These are phyloP conservation scores for Hysterangium stoloniferum DNA, from an alignment of 768 basidiomycete species.

Conservation along the genomic window DNA sequence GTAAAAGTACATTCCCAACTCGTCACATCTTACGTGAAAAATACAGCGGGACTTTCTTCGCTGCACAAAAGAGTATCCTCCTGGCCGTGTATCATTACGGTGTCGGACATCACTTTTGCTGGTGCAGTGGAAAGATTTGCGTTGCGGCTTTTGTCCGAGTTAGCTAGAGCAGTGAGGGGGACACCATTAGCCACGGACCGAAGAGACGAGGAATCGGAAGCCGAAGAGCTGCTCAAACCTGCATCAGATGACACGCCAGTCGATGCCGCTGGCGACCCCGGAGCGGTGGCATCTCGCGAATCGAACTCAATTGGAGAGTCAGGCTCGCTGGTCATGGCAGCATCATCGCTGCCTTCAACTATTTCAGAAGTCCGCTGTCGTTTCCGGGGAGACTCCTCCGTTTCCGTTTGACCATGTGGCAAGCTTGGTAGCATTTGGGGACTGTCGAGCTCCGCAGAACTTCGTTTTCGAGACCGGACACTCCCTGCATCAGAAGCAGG, in stretches of 20 bases:
- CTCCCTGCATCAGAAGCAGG: conserved; percentile 4
- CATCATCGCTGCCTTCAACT: conserved; percentile 4
- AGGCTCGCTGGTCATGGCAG: neutral
- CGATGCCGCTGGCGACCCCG: conserved; percentile 3
- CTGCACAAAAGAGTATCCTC: conserved; percentile 4
- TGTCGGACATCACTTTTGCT: neutral
- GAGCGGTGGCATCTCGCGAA: neutral
- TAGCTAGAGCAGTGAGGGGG: neutral
- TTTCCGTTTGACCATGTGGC: neutral
- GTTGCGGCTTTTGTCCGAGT: neutral
- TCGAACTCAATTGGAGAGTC: neutral
- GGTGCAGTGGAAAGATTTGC: neutral
- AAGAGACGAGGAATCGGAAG: conserved; percentile 9
- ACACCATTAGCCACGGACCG: neutral
- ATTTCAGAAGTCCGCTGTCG: conserved; percentile 6
- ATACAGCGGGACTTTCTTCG: too few relatives aligned
- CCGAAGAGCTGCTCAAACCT: conserved; percentile 2
- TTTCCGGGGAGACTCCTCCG: neutral
- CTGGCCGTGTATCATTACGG: conserved; percentile 2
- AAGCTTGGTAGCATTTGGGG: neutral
- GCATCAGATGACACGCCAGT: conserved; percentile 2
- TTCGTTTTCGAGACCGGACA: conserved; percentile 8
- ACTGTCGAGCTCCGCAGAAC: conserved; percentile 4
- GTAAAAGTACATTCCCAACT: too few relatives aligned
- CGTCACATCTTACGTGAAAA: too few relatives aligned